phyloP scores from a whole-genome alignment of 768 basidiomycete species.

The Lentinula raphanica region DNA sequence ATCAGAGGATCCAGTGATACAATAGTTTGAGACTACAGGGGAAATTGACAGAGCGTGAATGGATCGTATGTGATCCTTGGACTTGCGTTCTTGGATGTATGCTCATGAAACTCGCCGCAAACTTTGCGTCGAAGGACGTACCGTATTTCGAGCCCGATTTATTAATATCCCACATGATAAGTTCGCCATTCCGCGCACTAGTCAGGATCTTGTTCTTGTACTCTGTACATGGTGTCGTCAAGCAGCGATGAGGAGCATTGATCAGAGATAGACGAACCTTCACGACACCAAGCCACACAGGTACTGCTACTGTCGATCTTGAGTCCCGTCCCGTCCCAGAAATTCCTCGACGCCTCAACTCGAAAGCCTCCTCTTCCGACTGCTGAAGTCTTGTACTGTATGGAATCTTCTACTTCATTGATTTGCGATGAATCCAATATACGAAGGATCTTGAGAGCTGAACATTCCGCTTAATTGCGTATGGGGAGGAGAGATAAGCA shows the following conservation, averaged over 20 bases:
- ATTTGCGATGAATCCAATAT: slow-evolving; percentile 43
- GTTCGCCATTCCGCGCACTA: slow-evolving; percentile 74
- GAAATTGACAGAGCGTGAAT: slow-evolving; percentile 70
- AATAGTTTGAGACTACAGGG: slow-evolving; percentile 61
- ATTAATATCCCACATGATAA: slow-evolving; percentile 79
- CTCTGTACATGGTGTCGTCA: slow-evolving; percentile 29
- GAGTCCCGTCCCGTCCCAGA: slow-evolving; percentile 74
- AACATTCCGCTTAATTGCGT: not conserved
- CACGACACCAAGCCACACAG: slow-evolving; percentile 76
- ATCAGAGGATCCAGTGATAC: slow-evolving; percentile 76
- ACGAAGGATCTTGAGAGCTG: slow-evolving; percentile 58
- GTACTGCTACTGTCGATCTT: slow-evolving; percentile 77
- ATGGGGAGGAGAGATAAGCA: not conserved
- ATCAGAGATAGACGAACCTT: slow-evolving; percentile 36
- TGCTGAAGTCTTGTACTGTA: slow-evolving; percentile 44
- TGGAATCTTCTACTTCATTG: slow-evolving; percentile 8
- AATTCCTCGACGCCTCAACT: slow-evolving; percentile 68
- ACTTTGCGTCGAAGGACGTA: slow-evolving; percentile 24
- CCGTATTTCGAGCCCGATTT: slow-evolving; percentile 68
- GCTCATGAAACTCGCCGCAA: not conserved
- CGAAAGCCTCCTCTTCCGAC: slow-evolving; percentile 58
- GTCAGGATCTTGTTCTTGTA: slow-evolving; percentile 76
- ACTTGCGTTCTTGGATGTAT: slow-evolving; percentile 45
- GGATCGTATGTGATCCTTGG: slow-evolving; percentile 66
- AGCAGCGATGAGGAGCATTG: not conserved